Percentiles rank a stretch among this genome's conserved stretches.
Conservation (phyloP, 176 grass and related monocot species). For the Juncus effusus region DNA sequence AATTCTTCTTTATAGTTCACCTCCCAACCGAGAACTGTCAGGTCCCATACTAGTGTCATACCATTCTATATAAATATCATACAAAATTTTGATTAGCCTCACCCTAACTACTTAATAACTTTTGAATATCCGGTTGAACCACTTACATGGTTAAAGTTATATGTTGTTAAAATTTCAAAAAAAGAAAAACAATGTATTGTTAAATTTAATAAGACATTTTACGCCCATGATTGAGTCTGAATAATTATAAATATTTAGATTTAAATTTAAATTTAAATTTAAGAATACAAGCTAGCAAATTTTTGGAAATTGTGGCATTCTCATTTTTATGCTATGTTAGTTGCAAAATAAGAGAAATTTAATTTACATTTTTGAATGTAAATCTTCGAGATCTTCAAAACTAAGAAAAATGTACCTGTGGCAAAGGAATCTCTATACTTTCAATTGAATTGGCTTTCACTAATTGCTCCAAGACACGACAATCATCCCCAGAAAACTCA, state of each 20-base stretch:
- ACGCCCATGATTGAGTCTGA: too few relatives aligned
- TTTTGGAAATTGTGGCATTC: too few relatives aligned
- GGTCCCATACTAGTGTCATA: slow-evolving; percentile 57
- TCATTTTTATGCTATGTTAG: too few relatives aligned
- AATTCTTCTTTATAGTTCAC: slow-evolving; percentile 98
- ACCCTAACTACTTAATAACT: too few relatives aligned
- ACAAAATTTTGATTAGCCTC: too few relatives aligned
- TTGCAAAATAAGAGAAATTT: neutral
- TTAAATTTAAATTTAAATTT: too few relatives aligned
- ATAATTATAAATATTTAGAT: too few relatives aligned
- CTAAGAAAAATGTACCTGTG: slow-evolving; percentile 38
- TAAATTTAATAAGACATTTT: neutral
- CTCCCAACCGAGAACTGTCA: slow-evolving; percentile 91
- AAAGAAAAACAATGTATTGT: too few relatives aligned
- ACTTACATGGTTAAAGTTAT: too few relatives aligned
- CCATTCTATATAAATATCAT: slow-evolving; percentile 39
- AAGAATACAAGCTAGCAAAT: too few relatives aligned
- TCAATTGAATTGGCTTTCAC: slow-evolving; percentile 53
- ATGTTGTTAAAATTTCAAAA: too few relatives aligned
- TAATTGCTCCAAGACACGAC: slow-evolving; percentile 42
- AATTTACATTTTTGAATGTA: neutral
- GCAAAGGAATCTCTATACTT: slow-evolving; percentile 57
- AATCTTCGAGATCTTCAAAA: neutral
- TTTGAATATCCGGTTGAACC: too few relatives aligned
- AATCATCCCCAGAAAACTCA: slow-evolving; percentile 44